phyloP scores from a whole-genome alignment of 2,329 filamentous ascomycete genomes.

The Penicillium sclerotiorum region DNA sequence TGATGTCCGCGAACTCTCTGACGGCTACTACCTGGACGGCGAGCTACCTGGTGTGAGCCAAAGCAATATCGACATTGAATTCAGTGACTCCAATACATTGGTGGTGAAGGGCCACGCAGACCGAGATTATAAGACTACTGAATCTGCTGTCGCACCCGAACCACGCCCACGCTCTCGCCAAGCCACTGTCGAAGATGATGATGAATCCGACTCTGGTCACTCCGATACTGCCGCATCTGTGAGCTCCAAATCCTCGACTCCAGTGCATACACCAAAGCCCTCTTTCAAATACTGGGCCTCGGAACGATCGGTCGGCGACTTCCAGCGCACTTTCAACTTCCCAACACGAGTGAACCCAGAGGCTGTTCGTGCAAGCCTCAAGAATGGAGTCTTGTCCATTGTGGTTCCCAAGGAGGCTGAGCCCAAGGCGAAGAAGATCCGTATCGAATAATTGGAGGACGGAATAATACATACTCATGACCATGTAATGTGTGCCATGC shows the following conservation, averaged over 20 bases:
- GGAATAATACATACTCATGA: too few relatives aligned
- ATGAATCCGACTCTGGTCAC: slow-evolving; percentile 25
- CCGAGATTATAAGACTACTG: slow-evolving; percentile 31
- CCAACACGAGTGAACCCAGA: slow-evolving; percentile 60
- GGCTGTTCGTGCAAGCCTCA: slow-evolving; percentile 59
- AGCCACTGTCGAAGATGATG: slow-evolving; percentile 59
- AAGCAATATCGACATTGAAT: slow-evolving; percentile 50
- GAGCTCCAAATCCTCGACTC: slow-evolving; percentile 9
- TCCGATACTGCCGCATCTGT: slow-evolving; percentile 12
- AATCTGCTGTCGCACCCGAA: slow-evolving; percentile 23
- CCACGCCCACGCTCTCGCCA: slow-evolving; percentile 38
- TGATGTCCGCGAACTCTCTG: slow-evolving; percentile 46
- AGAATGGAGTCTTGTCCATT: slow-evolving; percentile 60
- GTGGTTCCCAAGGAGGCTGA: slow-evolving; percentile 58
- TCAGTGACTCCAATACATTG: slow-evolving; percentile 49
- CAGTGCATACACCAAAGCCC: slow-evolving; percentile 16
- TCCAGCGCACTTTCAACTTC: slow-evolving; percentile 61
- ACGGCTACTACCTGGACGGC: slow-evolving; percentile 48
- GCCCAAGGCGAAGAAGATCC: slow-evolving; percentile 55
- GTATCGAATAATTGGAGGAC: slow-evolving; percentile 56
- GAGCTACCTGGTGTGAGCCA: slow-evolving; percentile 49
- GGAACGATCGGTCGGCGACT: slow-evolving; percentile 60
- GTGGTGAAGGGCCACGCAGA: slow-evolving; percentile 46
- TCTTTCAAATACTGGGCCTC: slow-evolving; percentile 54
- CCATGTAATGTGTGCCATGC: too few relatives aligned